Conservation (phyloP, 306 rosid genomes). For the Senna siamea region DNA sequence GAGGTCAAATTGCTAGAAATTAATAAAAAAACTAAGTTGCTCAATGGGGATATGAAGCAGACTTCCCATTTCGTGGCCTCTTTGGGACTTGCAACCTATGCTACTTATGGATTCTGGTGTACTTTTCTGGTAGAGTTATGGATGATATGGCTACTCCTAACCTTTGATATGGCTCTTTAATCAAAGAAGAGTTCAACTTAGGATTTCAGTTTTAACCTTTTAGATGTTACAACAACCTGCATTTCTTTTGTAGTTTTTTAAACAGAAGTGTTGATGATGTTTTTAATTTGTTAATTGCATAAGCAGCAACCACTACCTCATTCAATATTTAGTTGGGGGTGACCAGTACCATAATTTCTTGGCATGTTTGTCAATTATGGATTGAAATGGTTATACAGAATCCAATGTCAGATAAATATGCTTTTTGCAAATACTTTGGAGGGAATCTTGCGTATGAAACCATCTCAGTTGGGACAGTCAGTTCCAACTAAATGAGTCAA, state of each 20-base stretch:
- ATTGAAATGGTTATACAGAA: not conserved
- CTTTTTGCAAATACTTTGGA: not conserved
- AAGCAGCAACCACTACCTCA: too few relatives aligned
- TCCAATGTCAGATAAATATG: not conserved
- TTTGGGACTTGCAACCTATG: conserved; percentile 49
- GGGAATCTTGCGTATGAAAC: too few relatives aligned
- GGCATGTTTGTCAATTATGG: not conserved
- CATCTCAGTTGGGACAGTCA: too few relatives aligned
- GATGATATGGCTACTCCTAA: conserved; percentile 40
- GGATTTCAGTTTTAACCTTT: conserved; percentile 36
- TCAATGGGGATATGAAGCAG: conserved; percentile 32
- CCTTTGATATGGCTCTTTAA: conserved; percentile 33
- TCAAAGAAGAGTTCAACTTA: conserved; percentile 26
- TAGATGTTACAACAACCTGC: conserved; percentile 37
- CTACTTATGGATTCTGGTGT: conserved; percentile 49
- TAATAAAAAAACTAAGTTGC: conserved; percentile 38
- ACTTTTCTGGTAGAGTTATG: conserved; percentile 39
- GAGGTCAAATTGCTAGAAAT: conserved; percentile 52
- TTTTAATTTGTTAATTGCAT: conserved; percentile 31
- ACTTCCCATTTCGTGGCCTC: conserved; percentile 49
- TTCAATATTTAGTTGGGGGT: too few relatives aligned
- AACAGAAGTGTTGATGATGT: conserved; percentile 33
- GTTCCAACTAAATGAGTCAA: too few relatives aligned
- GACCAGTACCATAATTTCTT: not conserved
- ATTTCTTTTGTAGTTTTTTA: conserved; percentile 36